A percentile compares a stretch with the other conserved stretches of the same genome.
Conservation (phyloP, 345 rosid species). For the Stellera chamaejasme region DNA sequence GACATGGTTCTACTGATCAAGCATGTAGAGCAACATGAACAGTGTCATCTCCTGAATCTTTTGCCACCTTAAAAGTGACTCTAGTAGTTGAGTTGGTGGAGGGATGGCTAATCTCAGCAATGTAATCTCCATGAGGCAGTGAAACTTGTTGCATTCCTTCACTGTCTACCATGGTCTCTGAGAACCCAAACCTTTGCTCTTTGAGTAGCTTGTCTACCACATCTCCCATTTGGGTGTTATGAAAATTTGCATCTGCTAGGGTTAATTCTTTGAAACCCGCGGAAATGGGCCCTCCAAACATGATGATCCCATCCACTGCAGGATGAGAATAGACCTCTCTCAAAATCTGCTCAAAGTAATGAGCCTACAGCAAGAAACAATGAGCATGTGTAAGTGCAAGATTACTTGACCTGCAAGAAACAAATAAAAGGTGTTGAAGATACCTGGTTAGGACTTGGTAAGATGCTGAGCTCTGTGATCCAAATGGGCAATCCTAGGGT, state of each 20-base stretch:
- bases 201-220: slow-evolving; percentile 54
- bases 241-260: slow-evolving; percentile 35
- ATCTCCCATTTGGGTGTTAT: slow-evolving; percentile 42
- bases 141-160: slow-evolving; percentile 26
- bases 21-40: too few species aligned
- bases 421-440: not conserved
- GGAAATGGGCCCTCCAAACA: slow-evolving; percentile 48
- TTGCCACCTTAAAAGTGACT: too few species aligned
- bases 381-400: not conserved
- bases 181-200: slow-evolving; percentile 33
- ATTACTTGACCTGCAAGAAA: too few species aligned
- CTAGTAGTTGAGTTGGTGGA: too few species aligned
- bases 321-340: slow-evolving; percentile 67
- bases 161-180: slow-evolving; percentile 9
- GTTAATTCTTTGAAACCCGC: slow-evolving; percentile 44
- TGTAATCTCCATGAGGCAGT: slow-evolving; percentile 51
- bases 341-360: slow-evolving; percentile 46
- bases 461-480: slow-evolving; percentile 69
- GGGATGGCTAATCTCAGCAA: not conserved
- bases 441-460: slow-evolving; percentile 38
- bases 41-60: too few species aligned
- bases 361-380: slow-evolving; percentile 20
- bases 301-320: slow-evolving; percentile 58
- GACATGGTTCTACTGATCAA: too few species aligned
- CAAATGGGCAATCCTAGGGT: slow-evolving; percentile 59